These are phyloP conservation scores for Solanum tarapatanum DNA, from an alignment of 257 asterid genomes.

Conservation along the genomic window DNA sequence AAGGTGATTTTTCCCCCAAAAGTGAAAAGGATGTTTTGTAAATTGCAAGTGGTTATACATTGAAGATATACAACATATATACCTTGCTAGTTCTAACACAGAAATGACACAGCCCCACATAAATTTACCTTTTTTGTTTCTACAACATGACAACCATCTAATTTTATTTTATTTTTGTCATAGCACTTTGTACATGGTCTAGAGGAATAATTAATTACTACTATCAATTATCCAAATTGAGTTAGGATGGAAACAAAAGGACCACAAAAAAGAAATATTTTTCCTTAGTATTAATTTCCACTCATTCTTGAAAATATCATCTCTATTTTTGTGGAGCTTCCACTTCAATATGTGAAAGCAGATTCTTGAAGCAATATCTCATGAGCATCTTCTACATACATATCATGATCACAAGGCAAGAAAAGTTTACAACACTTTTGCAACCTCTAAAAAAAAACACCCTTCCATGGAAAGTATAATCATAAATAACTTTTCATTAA, in stretches of 20 bases:
- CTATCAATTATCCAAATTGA: not conserved
- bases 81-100: not conserved
- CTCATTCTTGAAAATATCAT: not conserved
- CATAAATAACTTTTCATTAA: slow-evolving; percentile 48
- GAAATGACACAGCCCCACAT: not conserved
- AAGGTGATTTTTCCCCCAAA: slow-evolving; percentile 8
- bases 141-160: not conserved
- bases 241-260: not conserved
- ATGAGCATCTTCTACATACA: slow-evolving; percentile 16
- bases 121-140: not conserved
- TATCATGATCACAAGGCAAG: slow-evolving; percentile 5
- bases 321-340: not conserved
- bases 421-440: slow-evolving; percentile 26
- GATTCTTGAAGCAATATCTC: slow-evolving; percentile 30
- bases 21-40: slow-evolving; percentile 6
- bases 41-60: not conserved
- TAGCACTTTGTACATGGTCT: not conserved
- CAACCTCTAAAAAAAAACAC: slow-evolving; percentile 15
- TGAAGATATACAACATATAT: slow-evolving; percentile 9
- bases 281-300: not conserved
- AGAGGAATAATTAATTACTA: not conserved
- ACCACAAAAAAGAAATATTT: not conserved
- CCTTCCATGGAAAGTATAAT: slow-evolving; percentile 47
- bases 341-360: slow-evolving; percentile 31
- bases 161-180: not conserved